Evolutionary conservation across 2,329 filamentous ascomycete species (phyloP).

Genomic region (Xylariales sp.): DNA sequence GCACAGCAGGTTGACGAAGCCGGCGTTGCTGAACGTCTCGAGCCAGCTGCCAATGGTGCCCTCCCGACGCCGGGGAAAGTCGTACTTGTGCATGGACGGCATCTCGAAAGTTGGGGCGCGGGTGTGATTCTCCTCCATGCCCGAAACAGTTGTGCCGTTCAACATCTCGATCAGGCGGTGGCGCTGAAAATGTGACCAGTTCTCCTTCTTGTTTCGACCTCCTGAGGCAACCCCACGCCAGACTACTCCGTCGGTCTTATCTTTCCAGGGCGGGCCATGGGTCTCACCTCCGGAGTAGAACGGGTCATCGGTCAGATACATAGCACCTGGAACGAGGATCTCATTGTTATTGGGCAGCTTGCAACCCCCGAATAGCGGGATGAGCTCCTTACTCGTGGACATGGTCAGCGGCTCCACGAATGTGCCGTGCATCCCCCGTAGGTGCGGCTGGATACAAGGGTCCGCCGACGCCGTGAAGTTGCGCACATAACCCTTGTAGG

Average conservation of each 20-base stretch:
- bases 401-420: conserved; percentile 47
- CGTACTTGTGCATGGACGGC: conserved; percentile 36
- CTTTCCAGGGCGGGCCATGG: conserved; percentile 53
- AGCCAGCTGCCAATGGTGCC: conserved; percentile 24
- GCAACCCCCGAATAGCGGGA: conserved; percentile 55
- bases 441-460: conserved; percentile 48
- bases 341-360: conserved; percentile 58
- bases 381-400: conserved; percentile 43
- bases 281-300: conserved; percentile 53
- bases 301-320: conserved; percentile 56
- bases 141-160: conserved; percentile 54
- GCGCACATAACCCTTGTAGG: conserved; percentile 41
- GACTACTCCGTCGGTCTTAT: conserved; percentile 50
- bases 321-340: conserved; percentile 56
- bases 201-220: conserved; percentile 46
- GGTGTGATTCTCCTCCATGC: conserved; percentile 36
- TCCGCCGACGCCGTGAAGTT: conserved; percentile 53
- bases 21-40: conserved; percentile 19
- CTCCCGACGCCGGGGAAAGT: conserved; percentile 30
- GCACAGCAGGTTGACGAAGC: conserved; percentile 25
- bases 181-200: conserved; percentile 67
- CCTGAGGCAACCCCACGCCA: conserved; percentile 65
- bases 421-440: conserved; percentile 45
- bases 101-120: conserved; percentile 45
- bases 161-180: conserved; percentile 66